Percentiles rank a stretch among this genome's conserved stretches.
These are phyloP conservation scores for Vigna unguiculata DNA, from an alignment of 306 rosid species.

Conservation along the genomic window DNA sequence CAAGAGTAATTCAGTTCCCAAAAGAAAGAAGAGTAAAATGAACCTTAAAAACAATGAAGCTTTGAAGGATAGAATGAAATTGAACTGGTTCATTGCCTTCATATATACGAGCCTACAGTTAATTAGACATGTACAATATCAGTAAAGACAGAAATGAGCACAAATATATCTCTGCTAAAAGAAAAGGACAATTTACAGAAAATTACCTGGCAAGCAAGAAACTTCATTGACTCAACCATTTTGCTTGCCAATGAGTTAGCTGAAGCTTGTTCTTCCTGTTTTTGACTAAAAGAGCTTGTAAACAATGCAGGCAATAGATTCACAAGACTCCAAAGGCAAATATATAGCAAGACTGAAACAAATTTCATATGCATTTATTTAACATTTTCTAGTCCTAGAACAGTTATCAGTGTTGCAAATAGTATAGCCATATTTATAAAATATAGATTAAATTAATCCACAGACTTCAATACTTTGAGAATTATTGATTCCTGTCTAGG, in stretches of 20 bases:
- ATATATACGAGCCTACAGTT: slow-evolving; percentile 70
- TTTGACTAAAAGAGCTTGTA: slow-evolving; percentile 38
- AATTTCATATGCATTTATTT: slow-evolving; percentile 9
- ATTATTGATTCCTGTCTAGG: slow-evolving; percentile 1
- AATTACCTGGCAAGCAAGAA: slow-evolving; percentile 77
- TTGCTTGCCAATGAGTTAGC: slow-evolving; percentile 74
- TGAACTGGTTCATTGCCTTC: slow-evolving; percentile 85
- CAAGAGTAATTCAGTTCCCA: slow-evolving; percentile 26
- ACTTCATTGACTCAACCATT: slow-evolving; percentile 86
- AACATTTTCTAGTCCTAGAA: background rate
- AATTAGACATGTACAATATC: slow-evolving; percentile 37
- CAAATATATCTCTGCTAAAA: slow-evolving; percentile 14
- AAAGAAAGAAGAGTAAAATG: too few relatives aligned
- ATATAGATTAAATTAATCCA: slow-evolving; percentile 5
- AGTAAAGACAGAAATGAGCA: slow-evolving; percentile 41
- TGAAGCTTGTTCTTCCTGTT: slow-evolving; percentile 82
- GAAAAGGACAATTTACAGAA: slow-evolving; percentile 10
- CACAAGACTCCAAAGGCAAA: slow-evolving; percentile 30
- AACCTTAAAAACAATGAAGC: slow-evolving; percentile 76
- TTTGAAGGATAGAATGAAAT: slow-evolving; percentile 79
- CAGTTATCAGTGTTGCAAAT: background rate
- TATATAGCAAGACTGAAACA: slow-evolving; percentile 21
- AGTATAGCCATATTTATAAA: background rate
- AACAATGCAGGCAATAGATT: slow-evolving; percentile 42
- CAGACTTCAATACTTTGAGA: slow-evolving; percentile 1